Evolutionary conservation across 208 protist species (phyloP).

Genomic region (Crithidia expoeki): DNA sequence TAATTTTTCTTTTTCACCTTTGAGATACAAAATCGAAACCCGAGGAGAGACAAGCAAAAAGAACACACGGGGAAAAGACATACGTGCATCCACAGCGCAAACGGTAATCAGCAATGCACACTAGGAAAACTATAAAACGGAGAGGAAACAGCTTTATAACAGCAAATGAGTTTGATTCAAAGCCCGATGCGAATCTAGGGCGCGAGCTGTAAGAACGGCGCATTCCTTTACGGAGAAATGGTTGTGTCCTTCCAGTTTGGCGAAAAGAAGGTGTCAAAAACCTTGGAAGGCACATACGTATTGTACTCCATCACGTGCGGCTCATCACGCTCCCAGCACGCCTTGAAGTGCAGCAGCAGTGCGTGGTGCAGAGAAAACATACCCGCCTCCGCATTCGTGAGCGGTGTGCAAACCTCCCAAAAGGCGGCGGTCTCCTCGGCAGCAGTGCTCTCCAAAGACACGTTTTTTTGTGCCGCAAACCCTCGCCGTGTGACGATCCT

Average conservation of each 20-base stretch:
- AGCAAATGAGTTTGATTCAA: no score
- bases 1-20: no score
- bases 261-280: conserved; percentile 75
- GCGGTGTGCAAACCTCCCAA: conserved; percentile 24
- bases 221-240: neutral
- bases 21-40: no score
- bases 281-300: conserved; percentile 65
- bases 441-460: conserved; percentile 5
- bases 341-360: conserved; percentile 81
- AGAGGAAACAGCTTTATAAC: no score
- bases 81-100: no score
- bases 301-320: conserved; percentile 89
- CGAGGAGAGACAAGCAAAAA: no score
- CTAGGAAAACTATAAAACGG: no score
- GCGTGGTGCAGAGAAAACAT: conserved; percentile 77
- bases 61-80: no score
- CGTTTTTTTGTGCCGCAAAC: conserved; percentile 22
- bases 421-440: conserved; percentile 21
- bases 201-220: no score
- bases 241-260: conserved; percentile 31
- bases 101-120: no score
- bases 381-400: conserved; percentile 60
- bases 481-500: conserved; percentile 25
- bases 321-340: conserved; percentile 76
- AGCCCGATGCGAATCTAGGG: no score